Evolutionary conservation across 1,284 basidiomycete species (phyloP), one percentile per base, ranked within the genome.

Genomic region (Phylloboletellus chloephorus): DNA sequence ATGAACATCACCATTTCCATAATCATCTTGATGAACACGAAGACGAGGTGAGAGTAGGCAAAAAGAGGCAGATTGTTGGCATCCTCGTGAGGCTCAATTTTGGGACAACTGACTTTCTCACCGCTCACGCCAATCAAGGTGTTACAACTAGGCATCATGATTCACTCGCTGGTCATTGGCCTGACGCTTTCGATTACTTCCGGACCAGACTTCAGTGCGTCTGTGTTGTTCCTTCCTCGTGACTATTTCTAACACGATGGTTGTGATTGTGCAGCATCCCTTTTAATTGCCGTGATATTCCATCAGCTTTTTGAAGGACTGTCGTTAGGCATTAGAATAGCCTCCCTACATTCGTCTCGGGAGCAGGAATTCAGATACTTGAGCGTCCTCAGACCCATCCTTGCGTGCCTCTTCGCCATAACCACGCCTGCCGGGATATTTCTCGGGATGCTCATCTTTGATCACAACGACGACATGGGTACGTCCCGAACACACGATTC

Each of bases 291-390:
- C 1, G 76, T 88, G 26, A 66, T 78, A 35, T 88, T 88, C 57
- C 86, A 88, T 55, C 85, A 88, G 54, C 65, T 88, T 7, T 88
- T 88, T 51, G 85, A 88, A 55, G 85, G 85, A 0, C 69, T 88
- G 7, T 85, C 83, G 1, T 69, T 88, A 16, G 85, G 85, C 4
- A 83, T 87, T 39, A 73, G 85, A 13, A 85, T 88, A 52, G 77
- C 85, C 2, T 69, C 72, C 0, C 67, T 88, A 4, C 80, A 80
- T 0, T 63, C 70, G 0, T 42, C 64, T 40, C 47, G 54, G 26
- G 39, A 50, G 9, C 36, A 45, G 17, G 45, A 48, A 26, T 54
- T 52, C 43, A 30, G 44, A 47, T 53, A 46, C 31, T 17, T 54
- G 30, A 39, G 46, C 16, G 25, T 54, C 26, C 71, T 85, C 32